A percentile compares a stretch with the other conserved stretches of the same genome.
phyloP scores from a whole-genome alignment of 495 filamentous ascomycete species.

The Hyaloscypha hepaticicola region DNA sequence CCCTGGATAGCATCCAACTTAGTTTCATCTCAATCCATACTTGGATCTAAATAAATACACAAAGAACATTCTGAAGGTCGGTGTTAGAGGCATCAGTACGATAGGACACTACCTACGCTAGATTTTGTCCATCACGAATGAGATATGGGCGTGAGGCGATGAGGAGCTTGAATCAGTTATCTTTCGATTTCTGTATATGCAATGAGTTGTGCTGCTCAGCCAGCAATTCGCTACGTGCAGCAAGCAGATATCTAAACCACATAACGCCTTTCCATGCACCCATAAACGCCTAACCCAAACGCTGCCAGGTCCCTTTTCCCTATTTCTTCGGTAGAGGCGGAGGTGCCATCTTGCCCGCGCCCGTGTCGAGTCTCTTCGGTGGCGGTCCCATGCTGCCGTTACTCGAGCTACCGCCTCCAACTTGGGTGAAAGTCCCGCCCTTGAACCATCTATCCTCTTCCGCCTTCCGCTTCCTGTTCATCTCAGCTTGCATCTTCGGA shows the following conservation, averaged over 20 bases:
- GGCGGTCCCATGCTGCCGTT: slow-evolving; percentile 30
- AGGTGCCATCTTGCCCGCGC: slow-evolving; percentile 30
- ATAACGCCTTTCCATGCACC: slow-evolving; percentile 16
- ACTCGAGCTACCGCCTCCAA: slow-evolving; percentile 50
- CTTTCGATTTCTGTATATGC: background rate
- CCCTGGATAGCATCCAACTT: too few species aligned
- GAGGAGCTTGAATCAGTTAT: background rate
- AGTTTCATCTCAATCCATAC: too few species aligned
- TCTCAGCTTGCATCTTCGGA: slow-evolving; percentile 81
- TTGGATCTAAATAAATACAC: too few species aligned
- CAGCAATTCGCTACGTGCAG: background rate
- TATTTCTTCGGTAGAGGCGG: slow-evolving; percentile 29
- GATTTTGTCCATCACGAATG: too few species aligned
- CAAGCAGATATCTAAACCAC: background rate
- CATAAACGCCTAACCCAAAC: slow-evolving; percentile 17
- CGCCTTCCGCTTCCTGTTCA: slow-evolving; percentile 83
- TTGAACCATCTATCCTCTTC: slow-evolving; percentile 97
- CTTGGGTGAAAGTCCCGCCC: slow-evolving; percentile 91
- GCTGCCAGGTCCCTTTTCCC: background rate
- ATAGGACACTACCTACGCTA: too few species aligned
- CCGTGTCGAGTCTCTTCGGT: slow-evolving; percentile 31
- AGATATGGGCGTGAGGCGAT: too few species aligned
- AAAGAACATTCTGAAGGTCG: too few species aligned
- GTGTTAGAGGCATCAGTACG: too few species aligned
- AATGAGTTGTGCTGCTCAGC: background rate